Conservation (phyloP, 768 basidiomycete genomes). For the Botryobasidium botryosum region DNA sequence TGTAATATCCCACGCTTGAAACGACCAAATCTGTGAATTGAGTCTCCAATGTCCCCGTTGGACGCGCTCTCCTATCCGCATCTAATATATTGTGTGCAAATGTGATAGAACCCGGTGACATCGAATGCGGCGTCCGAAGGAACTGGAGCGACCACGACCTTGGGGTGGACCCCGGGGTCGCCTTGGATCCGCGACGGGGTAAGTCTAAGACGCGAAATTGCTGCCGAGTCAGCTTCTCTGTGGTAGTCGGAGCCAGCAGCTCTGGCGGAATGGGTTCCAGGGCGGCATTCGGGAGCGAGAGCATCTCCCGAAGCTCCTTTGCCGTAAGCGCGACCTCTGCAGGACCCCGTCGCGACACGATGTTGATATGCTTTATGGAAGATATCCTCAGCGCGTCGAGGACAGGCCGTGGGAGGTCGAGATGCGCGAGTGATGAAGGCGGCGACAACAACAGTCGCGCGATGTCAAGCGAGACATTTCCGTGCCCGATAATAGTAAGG, state of each 20-base stretch:
- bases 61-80: constrained; percentile 27
- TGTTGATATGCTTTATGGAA: constrained; percentile 55
- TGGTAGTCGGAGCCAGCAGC: constrained; percentile 24
- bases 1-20: constrained; percentile 73
- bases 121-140: constrained; percentile 42
- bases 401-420: constrained; percentile 65
- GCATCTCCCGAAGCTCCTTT: constrained; percentile 83
- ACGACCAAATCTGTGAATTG: constrained; percentile 61
- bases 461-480: constrained; percentile 87
- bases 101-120: constrained; percentile 23
- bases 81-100: constrained; percentile 44
- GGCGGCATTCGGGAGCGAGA: constrained; percentile 40
- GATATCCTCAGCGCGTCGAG: constrained; percentile 48
- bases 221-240: constrained; percentile 33
- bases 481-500: constrained; percentile 79
- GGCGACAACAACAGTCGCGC: constrained; percentile 76
- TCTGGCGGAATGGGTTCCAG: constrained; percentile 43
- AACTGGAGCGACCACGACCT: constrained; percentile 76
- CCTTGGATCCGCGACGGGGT: constrained; percentile 40
- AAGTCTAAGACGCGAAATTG: constrained; percentile 51
- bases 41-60: constrained; percentile 36
- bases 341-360: constrained; percentile 75
- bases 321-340: constrained; percentile 80
- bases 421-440: constrained; percentile 39
- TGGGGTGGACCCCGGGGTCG: constrained; percentile 27